Base-by-base conservation (phyloP, 495 filamentous ascomycete genomes). In the Letharia columbiana region DNA sequence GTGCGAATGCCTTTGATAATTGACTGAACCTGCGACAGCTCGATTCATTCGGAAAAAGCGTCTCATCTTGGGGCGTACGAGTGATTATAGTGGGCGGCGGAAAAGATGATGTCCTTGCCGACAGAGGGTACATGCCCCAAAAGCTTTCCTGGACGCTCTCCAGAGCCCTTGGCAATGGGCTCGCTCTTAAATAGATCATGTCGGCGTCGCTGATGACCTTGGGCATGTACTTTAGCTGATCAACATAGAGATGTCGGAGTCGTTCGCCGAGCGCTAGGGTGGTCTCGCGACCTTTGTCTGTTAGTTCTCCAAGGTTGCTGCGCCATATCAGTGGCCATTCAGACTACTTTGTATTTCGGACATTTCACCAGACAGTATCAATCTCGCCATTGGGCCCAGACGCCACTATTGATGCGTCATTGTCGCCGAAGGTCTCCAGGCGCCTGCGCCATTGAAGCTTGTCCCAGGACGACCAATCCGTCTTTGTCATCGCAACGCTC, bases 111-210 rank as follows among this genome's bases (percentile, higher is more conserved):
- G 83, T 83, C 54, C 89, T 83, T 8, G 88, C 79, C n/a, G 78
- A 79, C 1, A 85, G 71, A 0, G 94, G 94, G 75, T 98, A 98
- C 75, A 98, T 83, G 20, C 93, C 94, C 71, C 81, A 84, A 74
- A 96, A 96, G 28, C 90, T 83, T 75, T 98, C 90, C 67, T 98
- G 92, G 31, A 97, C 80, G 18, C 88, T 91, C 73, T 96, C 91
- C 4, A 96, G 80, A 11, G 93, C 91, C 52, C 93, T 86, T 4
- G 88, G 88, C 47, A 98, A 85, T 0, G 91, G 89, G 0, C 91
- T 96, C 3, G 91, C 81, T 62, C 95, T 88, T 37, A 98, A 82
- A 71, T 96, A 96, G 68, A 96, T 81, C 74, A 84, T 85, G 69
- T 90, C 85, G 11, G 83, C 79, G 72, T 86, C 78, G 62, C 76